Conservation (phyloP, 306 rosid genomes). For the Vachellia collinsii region DNA sequence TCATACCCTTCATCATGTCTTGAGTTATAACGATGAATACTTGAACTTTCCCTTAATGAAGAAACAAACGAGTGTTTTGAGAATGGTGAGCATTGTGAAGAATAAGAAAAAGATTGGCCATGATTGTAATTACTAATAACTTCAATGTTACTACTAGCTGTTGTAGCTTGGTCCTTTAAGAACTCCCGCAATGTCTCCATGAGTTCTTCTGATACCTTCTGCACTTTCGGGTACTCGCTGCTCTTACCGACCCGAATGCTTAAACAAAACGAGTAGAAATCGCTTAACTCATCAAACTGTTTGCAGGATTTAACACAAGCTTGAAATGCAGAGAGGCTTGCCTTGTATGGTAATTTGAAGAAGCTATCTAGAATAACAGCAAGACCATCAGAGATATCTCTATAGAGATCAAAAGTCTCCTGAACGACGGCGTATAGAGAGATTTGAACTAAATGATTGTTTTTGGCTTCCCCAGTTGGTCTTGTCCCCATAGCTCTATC, state of each 20-base stretch:
- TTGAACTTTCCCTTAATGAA: neutral
- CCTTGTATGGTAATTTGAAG: too few relatives aligned
- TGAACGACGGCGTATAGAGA: slow-evolving; percentile 57
- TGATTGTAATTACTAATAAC: neutral
- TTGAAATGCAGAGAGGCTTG: too few relatives aligned
- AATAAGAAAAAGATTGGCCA: neutral
- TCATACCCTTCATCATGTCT: slow-evolving; percentile 41
- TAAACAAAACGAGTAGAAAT: too few relatives aligned
- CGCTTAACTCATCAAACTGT: too few relatives aligned
- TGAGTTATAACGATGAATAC: slow-evolving; percentile 8
- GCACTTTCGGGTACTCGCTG: too few relatives aligned
- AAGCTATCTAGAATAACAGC: too few relatives aligned
- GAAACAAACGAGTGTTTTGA: slow-evolving; percentile 25
- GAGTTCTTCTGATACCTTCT: too few relatives aligned
- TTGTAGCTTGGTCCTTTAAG: too few relatives aligned
- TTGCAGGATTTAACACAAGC: too few relatives aligned
- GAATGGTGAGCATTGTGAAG: slow-evolving; percentile 12
- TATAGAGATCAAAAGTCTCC: slow-evolving; percentile 50
- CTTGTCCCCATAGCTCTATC: slow-evolving; percentile 70
- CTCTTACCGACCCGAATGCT: too few relatives aligned
- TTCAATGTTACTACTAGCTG: neutral
- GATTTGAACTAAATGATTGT: slow-evolving; percentile 52
- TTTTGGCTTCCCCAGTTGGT: slow-evolving; percentile 67
- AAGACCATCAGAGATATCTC: neutral
- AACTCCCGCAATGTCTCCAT: too few relatives aligned